Evolutionary conservation across 768 basidiomycete genomes (phyloP).

Genomic region (Mycena vulgaris): DNA sequence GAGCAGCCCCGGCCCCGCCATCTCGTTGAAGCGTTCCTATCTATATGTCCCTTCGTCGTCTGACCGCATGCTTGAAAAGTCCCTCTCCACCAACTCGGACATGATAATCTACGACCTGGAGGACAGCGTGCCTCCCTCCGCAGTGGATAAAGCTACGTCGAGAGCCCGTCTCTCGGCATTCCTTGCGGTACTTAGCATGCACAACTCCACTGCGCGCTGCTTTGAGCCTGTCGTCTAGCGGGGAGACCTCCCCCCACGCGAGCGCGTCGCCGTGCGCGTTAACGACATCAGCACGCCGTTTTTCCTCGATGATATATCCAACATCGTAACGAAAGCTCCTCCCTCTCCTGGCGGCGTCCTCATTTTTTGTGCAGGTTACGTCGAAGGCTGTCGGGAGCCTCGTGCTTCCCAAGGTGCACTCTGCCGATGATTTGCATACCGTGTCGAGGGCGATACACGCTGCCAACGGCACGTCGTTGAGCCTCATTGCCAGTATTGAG

Average conservation of each 20-base stretch:
- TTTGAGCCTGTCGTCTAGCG: slow-evolving; percentile 34
- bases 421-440: slow-evolving; percentile 72
- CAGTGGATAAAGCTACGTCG: slow-evolving; percentile 73
- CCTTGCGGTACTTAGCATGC: slow-evolving; percentile 60
- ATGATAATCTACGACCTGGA: slow-evolving; percentile 91
- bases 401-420: slow-evolving; percentile 90
- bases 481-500: slow-evolving; percentile 88
- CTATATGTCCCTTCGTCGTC: slow-evolving; percentile 89
- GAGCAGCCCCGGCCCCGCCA: background rate
- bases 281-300: slow-evolving; percentile 78
- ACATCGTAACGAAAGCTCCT: slow-evolving; percentile 65
- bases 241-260: slow-evolving; percentile 57
- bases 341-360: background rate
- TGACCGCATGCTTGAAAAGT: slow-evolving; percentile 87
- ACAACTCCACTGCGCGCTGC: slow-evolving; percentile 2
- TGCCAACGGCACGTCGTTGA: slow-evolving; percentile 54
- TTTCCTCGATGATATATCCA: slow-evolving; percentile 74
- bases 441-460: slow-evolving; percentile 67
- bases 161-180: slow-evolving; percentile 70
- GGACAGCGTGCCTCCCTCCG: slow-evolving; percentile 84
- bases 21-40: slow-evolving; percentile 64
- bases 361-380: slow-evolving; percentile 54
- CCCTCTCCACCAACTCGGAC: slow-evolving; percentile 74
- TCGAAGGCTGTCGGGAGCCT: slow-evolving; percentile 70
- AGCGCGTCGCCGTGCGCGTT: slow-evolving; percentile 78